Evolutionary conservation across 108 stramenopile genomes (phyloP), one percentile per base, ranked within the genome.

Genomic region (Pseudonitzschia multistriata): DNA sequence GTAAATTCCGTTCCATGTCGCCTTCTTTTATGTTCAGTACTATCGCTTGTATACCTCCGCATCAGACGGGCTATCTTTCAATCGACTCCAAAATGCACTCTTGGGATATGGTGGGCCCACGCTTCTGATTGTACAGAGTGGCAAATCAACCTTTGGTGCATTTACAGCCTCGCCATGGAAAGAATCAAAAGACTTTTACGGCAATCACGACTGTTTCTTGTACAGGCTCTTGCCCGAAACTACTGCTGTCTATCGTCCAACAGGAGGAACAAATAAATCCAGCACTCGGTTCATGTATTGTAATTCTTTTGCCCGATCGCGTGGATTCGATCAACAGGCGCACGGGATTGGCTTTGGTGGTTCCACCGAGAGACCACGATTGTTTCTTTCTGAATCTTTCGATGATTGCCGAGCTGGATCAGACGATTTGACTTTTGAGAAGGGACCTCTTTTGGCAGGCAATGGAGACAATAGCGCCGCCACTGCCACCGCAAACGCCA

Each of bases 321-420:
- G 82, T 40, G 92, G 92, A 30, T 94, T 88, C 70, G 92, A 94
- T 63, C 79, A 79, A 42, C 83, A 87, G 62, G 85, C 88, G 13
- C 87, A 90, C 67, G 92, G 92, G n/a, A 87, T 93, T 49, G 92
- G 92, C 17, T 93, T 93, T 75, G 92, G 92, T 31, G 92, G 92
- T 21, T 88, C 84, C 24, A 64, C 67, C 8, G 71, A 85, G 3
- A 49, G 80, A 57, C 92, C 92, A 33, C 79, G 92, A 52, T 67
- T 93, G 25, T 93, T 83, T 64, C 76, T 93, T 24, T 73, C 89
- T 35, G 88, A 93, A 77, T 49, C 77, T 0, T 83, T 89, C 57
- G 91, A 93, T 54, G 75, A 77, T 40, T 87, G 86, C 63, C 49
- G 56, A n/a, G 92, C 92, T 24, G 61, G 74, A 22, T 59, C 74